phyloP scores from a whole-genome alignment of 768 basidiomycete species.

The Sporobolomyces pararoseus region DNA sequence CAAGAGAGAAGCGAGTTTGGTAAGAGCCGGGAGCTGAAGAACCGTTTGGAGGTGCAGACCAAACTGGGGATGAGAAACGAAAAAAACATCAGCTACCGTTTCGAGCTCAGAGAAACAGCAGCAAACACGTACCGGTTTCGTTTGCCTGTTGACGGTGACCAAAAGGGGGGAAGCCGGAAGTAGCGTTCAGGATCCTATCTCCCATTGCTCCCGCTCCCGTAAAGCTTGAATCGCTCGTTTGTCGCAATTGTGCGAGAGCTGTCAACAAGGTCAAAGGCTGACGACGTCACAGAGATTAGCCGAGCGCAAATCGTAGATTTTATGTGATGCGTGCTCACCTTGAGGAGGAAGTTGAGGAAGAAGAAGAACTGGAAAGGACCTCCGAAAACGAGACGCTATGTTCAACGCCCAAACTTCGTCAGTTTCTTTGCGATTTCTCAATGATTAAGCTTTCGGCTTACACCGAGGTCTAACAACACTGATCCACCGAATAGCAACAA shows the following conservation, averaged over 20 bases:
- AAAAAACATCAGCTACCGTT: too few species aligned
- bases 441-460: not conserved
- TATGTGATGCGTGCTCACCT: constrained; percentile 18
- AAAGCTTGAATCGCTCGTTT: constrained; percentile 12
- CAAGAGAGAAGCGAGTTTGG: constrained; percentile 32
- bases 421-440: not conserved
- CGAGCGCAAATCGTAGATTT: not conserved
- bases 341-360: constrained; percentile 34
- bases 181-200: constrained; percentile 8
- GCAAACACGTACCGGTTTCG: not conserved
- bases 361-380: constrained; percentile 7
- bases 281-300: not conserved
- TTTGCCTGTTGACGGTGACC: constrained; percentile 7
- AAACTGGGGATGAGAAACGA: constrained; percentile 6
- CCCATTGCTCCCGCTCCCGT: constrained; percentile 10
- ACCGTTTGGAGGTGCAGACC: constrained; percentile 22
- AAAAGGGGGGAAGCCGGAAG: constrained; percentile 12
- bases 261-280: constrained; percentile 28
- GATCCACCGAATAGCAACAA: constrained; percentile 6
- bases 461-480: constrained; percentile 19
- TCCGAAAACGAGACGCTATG: not conserved
- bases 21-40: constrained; percentile 9
- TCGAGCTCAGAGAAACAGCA: too few species aligned
- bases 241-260: constrained; percentile 3
- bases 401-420: not conserved